Evolutionary conservation across 148 eudicot species (phyloP).

Genomic region (Rhododendron ovatum): DNA sequence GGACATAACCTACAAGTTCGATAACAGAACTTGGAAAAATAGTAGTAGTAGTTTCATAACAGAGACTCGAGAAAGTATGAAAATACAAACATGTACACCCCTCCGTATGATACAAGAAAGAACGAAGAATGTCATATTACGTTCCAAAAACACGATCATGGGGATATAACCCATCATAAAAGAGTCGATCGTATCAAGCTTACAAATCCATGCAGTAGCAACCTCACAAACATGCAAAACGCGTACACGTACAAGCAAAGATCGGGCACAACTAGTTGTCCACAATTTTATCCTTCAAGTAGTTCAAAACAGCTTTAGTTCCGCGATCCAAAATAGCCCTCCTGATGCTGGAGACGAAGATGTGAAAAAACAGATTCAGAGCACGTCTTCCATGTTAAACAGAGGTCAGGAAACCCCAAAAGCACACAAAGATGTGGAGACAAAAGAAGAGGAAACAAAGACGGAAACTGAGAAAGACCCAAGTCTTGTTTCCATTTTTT

Average conservation of each 20-base stretch:
- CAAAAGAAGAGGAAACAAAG: background rate
- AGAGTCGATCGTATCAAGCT: background rate
- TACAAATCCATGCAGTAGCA: background rate
- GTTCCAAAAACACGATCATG: background rate
- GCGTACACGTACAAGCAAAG: background rate
- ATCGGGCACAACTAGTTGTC: constrained; percentile 12
- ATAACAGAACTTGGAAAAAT: background rate
- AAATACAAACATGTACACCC: background rate
- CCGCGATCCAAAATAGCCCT: constrained; percentile 90
- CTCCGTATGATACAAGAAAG: background rate
- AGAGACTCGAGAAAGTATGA: background rate
- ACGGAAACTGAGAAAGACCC: background rate
- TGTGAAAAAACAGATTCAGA: background rate
- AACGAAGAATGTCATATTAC: background rate
- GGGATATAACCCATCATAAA: background rate
- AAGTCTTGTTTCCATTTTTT: background rate
- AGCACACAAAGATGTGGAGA: background rate
- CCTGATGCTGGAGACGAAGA: constrained; percentile 62
- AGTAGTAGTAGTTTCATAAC: background rate
- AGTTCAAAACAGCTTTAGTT: constrained; percentile 73
- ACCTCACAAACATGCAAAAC: too few species aligned
- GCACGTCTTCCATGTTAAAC: background rate
- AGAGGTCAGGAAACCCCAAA: background rate
- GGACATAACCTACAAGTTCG: background rate
- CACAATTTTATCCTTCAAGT: constrained; percentile 67